Conservation (phyloP, 768 basidiomycete species). For the Gloeophyllum trabeum region DNA sequence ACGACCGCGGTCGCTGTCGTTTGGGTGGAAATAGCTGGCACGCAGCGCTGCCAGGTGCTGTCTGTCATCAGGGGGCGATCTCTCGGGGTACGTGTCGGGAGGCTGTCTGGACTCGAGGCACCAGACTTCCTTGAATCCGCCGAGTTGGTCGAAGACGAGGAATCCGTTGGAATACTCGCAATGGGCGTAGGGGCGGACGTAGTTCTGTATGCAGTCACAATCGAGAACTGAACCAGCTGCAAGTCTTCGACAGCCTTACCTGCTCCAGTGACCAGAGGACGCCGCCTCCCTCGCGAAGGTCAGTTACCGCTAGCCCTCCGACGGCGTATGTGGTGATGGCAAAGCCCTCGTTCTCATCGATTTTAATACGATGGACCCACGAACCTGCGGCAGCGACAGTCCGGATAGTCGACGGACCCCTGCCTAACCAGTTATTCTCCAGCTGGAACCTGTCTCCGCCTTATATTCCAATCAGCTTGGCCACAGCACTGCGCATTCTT, state of each 20-base stretch:
- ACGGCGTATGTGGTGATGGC: constrained; percentile 42
- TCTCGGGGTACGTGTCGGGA: constrained; percentile 11
- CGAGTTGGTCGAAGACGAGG: constrained; percentile 54
- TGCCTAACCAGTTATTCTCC: constrained; percentile 44
- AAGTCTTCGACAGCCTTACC: constrained; percentile 23
- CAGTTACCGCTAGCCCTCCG: constrained; percentile 51
- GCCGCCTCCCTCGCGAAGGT: constrained; percentile 33
- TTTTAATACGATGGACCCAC: constrained; percentile 63
- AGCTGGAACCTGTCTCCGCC: constrained; percentile 34
- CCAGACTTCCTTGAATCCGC: constrained; percentile 63
- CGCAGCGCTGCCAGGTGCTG: constrained; percentile 13
- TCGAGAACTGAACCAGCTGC: background rate
- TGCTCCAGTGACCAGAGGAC: constrained; percentile 53
- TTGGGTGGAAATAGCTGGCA: constrained; percentile 11
- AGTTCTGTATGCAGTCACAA: constrained; percentile 20
- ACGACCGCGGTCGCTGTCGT: constrained; percentile 26
- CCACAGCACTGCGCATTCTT: background rate
- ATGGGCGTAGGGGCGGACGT: constrained; percentile 50
- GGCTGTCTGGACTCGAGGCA: constrained; percentile 23
- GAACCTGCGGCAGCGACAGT: constrained; percentile 21
- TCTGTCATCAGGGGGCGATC: constrained; percentile 12
- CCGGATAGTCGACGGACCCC: constrained; percentile 27
- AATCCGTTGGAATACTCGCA: constrained; percentile 67
- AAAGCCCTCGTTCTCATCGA: constrained; percentile 51
- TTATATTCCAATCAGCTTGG: constrained; percentile 14